A percentile compares a stretch with the other conserved stretches of the same genome.
phyloP scores from a whole-genome alignment of 2,329 filamentous ascomycete genomes.

The Alternaria infectoria region DNA sequence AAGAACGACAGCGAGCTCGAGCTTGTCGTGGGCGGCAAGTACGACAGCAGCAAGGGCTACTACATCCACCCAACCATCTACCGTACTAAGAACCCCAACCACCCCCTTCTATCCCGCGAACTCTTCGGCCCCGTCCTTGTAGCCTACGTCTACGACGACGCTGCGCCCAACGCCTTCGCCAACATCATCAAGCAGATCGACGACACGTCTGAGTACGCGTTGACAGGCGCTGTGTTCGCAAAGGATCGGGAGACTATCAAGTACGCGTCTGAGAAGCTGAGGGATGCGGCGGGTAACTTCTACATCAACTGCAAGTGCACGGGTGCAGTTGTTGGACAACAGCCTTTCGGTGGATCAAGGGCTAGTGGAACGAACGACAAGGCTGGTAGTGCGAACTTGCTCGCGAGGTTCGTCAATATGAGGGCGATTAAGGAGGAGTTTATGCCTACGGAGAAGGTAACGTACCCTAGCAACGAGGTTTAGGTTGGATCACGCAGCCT shows the following conservation, averaged over 20 bases:
- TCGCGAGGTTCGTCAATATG: slow-evolving; percentile 62
- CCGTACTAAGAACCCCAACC: slow-evolving; percentile 72
- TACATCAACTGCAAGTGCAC: slow-evolving; percentile 84
- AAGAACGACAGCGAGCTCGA: slow-evolving; percentile 76
- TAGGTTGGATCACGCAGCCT: slow-evolving; percentile 10
- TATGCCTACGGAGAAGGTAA: slow-evolving; percentile 54
- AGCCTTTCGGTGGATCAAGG: slow-evolving; percentile 61
- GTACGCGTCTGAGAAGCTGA: slow-evolving; percentile 72
- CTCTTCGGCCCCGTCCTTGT: slow-evolving; percentile 82
- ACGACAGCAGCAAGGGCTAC: slow-evolving; percentile 80
- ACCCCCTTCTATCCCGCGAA: slow-evolving; percentile 77
- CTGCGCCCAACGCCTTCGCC: slow-evolving; percentile 62
- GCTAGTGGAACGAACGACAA: slow-evolving; percentile 65
- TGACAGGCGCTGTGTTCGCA: slow-evolving; percentile 80
- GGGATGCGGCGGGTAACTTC: slow-evolving; percentile 80
- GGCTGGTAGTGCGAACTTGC: slow-evolving; percentile 60
- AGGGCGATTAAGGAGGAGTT: slow-evolving; percentile 64
- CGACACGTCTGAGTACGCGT: slow-evolving; percentile 74
- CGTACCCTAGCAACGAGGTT: slow-evolving; percentile 61
- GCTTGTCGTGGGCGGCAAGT: slow-evolving; percentile 75
- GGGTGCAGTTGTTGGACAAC: slow-evolving; percentile 57
- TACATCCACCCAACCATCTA: slow-evolving; percentile 87
- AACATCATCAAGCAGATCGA: slow-evolving; percentile 70
- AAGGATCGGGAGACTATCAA: slow-evolving; percentile 69
- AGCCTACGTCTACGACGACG: slow-evolving; percentile 79